Base-by-base conservation (phyloP, 2,329 filamentous ascomycete species). In the Paecilomyces niveus region DNA sequence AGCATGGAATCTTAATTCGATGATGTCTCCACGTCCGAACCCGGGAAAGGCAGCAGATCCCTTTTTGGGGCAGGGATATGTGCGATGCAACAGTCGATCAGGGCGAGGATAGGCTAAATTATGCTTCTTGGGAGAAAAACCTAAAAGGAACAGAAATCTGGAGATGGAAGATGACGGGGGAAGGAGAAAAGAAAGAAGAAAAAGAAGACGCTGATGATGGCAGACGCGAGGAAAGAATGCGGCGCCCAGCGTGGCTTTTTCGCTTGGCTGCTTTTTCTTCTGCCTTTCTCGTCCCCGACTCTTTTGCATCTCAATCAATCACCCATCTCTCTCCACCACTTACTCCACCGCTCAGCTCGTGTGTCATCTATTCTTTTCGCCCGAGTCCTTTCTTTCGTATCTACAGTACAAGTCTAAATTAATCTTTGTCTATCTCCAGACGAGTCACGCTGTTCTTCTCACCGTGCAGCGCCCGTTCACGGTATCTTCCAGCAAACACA, bases 381-480 rank as follows among this genome's bases (percentile, higher is more conserved):
- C 49, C 49, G 35, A 22, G 7, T 13, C 15, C 50, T 24, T 29
- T 29, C 50, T 21, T 29, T 52, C 50, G 6, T 8, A 6, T 52
- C 26, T 29, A 52, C 15, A 13, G 13, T 26, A 21, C 50, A 24
- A 13, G 50, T 52, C 50, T 21, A 24, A 29, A 15, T 24, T 7
- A 24, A 24, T 29, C 22, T 5, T n/a, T 22, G 8, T 52, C 49
- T 22, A 52, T 26, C 49, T 26, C 49, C 49, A 52, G 8, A 24
- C 49, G 49, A 10, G 7, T 29, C 21, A 22, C 22, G 21, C 52
- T 7, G 52, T 29, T 24, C 52, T 22, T 54, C 29, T 55, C 22
- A 5, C 21, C 31, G 51, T 52, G 39, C 52, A 50, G 35, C 63
- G 39, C 59, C 61, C 59, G 63, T 61, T 66, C 63, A 60, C 58